Conservation (phyloP, 768 basidiomycete genomes). For the Boletus reticuloceps region DNA sequence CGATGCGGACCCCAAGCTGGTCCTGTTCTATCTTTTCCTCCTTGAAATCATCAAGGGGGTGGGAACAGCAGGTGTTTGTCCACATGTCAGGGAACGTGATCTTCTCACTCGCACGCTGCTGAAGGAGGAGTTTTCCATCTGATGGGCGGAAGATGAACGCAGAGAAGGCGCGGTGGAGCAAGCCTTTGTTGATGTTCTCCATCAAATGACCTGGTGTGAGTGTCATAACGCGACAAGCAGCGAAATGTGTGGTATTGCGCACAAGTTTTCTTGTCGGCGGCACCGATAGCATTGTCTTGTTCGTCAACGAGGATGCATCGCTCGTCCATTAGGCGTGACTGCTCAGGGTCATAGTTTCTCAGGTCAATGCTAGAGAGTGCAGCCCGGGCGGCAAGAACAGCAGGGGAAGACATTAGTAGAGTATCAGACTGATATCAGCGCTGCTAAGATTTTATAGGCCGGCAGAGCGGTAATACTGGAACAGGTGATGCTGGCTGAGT, state of each 20-base stretch:
- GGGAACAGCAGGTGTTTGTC: constrained; percentile 99
- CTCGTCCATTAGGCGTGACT: constrained; percentile 95
- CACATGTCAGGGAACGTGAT: constrained; percentile 99
- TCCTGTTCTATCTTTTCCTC: constrained; percentile 73
- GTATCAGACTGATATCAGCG: constrained; percentile 1
- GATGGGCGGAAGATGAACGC: constrained; percentile 94
- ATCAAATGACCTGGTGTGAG: constrained; percentile 75
- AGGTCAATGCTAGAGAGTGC: constrained; percentile 75
- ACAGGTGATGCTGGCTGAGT: neutral
- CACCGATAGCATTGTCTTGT: constrained; percentile 79
- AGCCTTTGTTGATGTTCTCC: constrained; percentile 91
- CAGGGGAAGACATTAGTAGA: constrained; percentile 54
- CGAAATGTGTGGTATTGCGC: constrained; percentile 28
- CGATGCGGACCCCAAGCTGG: constrained; percentile 81
- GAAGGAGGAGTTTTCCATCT: constrained; percentile 90
- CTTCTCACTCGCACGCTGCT: constrained; percentile 96
- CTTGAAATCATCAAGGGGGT: constrained; percentile 91
- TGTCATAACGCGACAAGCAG: neutral
- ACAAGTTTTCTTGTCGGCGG: constrained; percentile 97
- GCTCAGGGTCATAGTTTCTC: constrained; percentile 84
- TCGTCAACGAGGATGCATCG: constrained; percentile 90
- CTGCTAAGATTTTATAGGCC: constrained; percentile 4
- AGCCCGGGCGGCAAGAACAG: constrained; percentile 58
- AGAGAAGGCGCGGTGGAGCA: constrained; percentile 97
- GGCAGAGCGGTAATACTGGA: neutral